Percentiles rank a stretch among this genome's conserved stretches.
Evolutionary conservation across 2,329 filamentous ascomycete species (phyloP).

Genomic region (Pyrenochaeta sp.): DNA sequence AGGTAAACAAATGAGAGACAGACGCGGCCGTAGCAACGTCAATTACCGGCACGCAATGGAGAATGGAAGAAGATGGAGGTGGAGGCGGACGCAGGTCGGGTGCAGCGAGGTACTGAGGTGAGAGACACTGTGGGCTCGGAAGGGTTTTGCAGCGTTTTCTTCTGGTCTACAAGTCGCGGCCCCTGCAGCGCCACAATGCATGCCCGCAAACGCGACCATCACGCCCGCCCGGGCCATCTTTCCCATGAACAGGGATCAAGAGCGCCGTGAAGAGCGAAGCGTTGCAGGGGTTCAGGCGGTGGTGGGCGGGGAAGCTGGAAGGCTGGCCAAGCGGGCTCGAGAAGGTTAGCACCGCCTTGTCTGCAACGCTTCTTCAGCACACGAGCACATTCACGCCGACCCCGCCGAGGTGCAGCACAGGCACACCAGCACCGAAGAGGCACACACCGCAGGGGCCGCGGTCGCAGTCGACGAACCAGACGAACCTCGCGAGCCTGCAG

Average conservation of each 20-base stretch:
- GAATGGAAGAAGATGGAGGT: not conserved
- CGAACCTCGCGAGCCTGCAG: constrained; percentile 6
- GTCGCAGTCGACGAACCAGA: not conserved
- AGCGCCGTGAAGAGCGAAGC: constrained; percentile 8
- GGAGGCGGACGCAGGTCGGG: constrained; percentile 6
- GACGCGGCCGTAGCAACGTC: constrained; percentile 23
- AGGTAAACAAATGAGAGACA: constrained; percentile 29
- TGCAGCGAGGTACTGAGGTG: constrained; percentile 19
- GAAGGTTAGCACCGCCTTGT: not conserved
- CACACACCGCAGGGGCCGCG: not conserved
- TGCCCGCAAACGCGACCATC: constrained; percentile 26
- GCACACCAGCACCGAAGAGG: not conserved
- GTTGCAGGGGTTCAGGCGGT: constrained; percentile 18
- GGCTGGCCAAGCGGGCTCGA: constrained; percentile 7
- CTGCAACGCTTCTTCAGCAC: constrained; percentile 12
- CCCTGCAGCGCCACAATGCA: constrained; percentile 31
- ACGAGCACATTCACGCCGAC: constrained; percentile 10
- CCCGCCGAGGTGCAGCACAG: constrained; percentile 13
- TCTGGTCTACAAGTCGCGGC: constrained; percentile 17
- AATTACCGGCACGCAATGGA: constrained; percentile 10
- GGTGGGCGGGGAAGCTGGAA: constrained; percentile 14
- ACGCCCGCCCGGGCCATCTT: constrained; percentile 21
- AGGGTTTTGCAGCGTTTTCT: constrained; percentile 36
- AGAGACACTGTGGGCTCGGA: constrained; percentile 26
- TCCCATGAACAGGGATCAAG: constrained; percentile 10